Percentiles rank a stretch among this genome's conserved stretches.
Conservation (phyloP, 148 eudicot genomes). For the Diospyros kaki region DNA sequence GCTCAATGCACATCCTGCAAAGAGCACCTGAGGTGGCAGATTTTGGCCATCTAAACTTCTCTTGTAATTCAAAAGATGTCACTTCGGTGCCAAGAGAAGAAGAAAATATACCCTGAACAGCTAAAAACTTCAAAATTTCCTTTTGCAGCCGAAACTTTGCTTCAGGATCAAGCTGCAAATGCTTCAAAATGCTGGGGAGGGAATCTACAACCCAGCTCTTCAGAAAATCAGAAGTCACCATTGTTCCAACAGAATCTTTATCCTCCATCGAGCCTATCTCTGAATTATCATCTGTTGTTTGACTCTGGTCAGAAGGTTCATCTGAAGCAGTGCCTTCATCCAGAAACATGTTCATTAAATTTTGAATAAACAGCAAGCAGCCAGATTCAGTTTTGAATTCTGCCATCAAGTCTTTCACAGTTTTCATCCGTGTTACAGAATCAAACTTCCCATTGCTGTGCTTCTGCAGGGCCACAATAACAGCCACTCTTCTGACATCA, state of each 20-base stretch:
- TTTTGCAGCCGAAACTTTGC: constrained; percentile 68
- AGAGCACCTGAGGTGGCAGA: constrained; percentile 75
- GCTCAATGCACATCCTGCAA: constrained; percentile 79
- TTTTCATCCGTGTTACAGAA: constrained; percentile 60
- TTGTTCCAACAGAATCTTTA: constrained; percentile 51
- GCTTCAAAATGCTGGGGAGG: constrained; percentile 62
- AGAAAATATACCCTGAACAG: constrained; percentile 95
- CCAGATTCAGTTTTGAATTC: constrained; percentile 79
- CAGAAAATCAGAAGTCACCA: constrained; percentile 52
- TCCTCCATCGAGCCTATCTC: constrained; percentile 71
- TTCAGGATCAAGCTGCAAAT: constrained; percentile 62
- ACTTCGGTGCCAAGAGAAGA: constrained; percentile 94
- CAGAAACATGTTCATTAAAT: constrained; percentile 69
- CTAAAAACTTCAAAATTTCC: constrained; percentile 87
- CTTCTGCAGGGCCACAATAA: constrained; percentile 78
- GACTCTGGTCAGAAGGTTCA: constrained; percentile 92
- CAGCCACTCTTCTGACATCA: constrained; percentile 68
- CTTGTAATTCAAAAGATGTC: constrained; percentile 89
- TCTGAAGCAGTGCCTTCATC: constrained; percentile 69
- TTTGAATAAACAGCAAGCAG: constrained; percentile 68
- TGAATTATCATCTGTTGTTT: constrained; percentile 80
- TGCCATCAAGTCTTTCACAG: constrained; percentile 70
- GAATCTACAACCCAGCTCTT: constrained; percentile 91
- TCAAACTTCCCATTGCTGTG: constrained; percentile 92
- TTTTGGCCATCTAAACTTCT: constrained; percentile 92